These are phyloP conservation scores for Camptophora hylomeconis DNA, from an alignment of 2,329 filamentous ascomycete genomes.

Conservation along the genomic window DNA sequence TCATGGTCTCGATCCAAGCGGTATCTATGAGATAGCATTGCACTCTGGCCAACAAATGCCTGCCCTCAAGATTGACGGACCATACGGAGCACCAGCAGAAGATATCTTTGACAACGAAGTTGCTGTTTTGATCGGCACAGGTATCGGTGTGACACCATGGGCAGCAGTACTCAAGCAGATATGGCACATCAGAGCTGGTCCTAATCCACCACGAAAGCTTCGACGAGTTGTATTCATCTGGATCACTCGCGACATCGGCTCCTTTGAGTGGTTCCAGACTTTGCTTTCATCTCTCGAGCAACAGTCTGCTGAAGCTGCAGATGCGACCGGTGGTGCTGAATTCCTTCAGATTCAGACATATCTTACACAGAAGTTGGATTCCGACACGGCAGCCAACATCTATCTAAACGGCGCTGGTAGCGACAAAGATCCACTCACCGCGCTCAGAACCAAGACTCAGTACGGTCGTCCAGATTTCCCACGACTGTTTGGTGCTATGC, in stretches of 20 bases:
- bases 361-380: constrained; percentile 83
- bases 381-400: constrained; percentile 90
- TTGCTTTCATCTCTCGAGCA: constrained; percentile 80
- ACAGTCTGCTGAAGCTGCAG: constrained; percentile 62
- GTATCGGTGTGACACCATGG: constrained; percentile 78
- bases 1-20: constrained; percentile 78
- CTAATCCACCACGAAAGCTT: constrained; percentile 78
- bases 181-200: constrained; percentile 84
- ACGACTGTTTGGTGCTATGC: constrained; percentile 69
- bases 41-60: constrained; percentile 92
- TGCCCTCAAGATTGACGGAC: constrained; percentile 75
- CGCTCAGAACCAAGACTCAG: constrained; percentile 79
- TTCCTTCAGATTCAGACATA: constrained; percentile 98
- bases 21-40: constrained; percentile 95
- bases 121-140: constrained; percentile 64
- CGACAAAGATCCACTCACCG: constrained; percentile 78
- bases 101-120: constrained; percentile 93
- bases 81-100: constrained; percentile 91
- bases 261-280: constrained; percentile 98
- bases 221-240: constrained; percentile 97
- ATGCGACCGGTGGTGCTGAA: constrained; percentile 43
- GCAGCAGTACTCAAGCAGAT: constrained; percentile 91
- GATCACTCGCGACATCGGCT: constrained; percentile 90
- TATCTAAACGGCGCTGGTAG: constrained; percentile 89
- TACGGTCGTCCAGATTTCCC: constrained; percentile 88